Evolutionary conservation across 2,329 filamentous ascomycete genomes (phyloP).

Genomic region (Pezicula neosporulosa): DNA sequence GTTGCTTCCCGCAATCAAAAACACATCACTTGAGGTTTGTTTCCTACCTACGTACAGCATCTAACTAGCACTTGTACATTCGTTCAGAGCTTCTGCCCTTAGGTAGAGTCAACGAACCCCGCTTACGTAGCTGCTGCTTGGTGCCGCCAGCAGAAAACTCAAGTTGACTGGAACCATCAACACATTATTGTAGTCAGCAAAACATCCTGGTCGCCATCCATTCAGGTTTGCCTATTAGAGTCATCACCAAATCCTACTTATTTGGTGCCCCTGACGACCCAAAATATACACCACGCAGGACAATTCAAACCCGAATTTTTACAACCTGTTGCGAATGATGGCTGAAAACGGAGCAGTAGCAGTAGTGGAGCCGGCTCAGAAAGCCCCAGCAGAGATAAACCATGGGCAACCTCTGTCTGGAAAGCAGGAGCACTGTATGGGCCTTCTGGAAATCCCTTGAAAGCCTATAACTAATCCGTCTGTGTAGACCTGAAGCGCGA

Average conservation of each 20-base stretch:
- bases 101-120: background rate
- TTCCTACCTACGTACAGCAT: too few species aligned
- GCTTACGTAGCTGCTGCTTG: slow-evolving; percentile 1
- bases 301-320: background rate
- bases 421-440: slow-evolving; percentile 94
- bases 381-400: background rate
- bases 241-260: too few species aligned
- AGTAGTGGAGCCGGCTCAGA: slow-evolving; percentile 1
- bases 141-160: background rate
- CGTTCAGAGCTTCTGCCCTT: background rate
- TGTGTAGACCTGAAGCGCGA: slow-evolving; percentile 86
- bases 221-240: background rate
- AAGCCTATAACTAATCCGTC: slow-evolving; percentile 18
- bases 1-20: background rate
- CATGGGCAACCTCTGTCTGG: slow-evolving; percentile 61
- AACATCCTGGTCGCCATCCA: background rate
- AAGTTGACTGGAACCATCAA: background rate
- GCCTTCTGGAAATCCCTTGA: slow-evolving; percentile 11
- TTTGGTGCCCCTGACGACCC: too few species aligned
- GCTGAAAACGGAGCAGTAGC: slow-evolving; percentile 14
- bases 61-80: too few species aligned
- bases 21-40: too few species aligned
- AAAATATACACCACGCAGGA: background rate
- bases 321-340: slow-evolving; percentile 3
- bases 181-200: background rate